Evolutionary conservation across 148 eudicot species (phyloP).

Genomic region (Mesembryanthemum crystallinum): DNA sequence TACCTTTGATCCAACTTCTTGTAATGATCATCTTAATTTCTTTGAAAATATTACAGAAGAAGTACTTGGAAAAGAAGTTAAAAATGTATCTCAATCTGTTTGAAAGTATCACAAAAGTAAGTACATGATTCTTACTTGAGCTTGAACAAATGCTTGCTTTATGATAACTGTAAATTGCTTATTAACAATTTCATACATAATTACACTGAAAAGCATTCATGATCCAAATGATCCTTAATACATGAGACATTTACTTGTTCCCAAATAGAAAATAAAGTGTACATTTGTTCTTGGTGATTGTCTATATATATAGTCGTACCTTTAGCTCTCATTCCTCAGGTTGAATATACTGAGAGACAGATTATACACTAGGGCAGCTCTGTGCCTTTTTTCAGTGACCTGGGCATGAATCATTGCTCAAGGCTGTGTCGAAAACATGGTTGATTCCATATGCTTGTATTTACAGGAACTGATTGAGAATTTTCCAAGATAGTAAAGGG

Average conservation of each 20-base stretch:
- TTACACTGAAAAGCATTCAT: not conserved
- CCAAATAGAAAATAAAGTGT: no score
- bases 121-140: no score
- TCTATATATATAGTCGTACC: not conserved
- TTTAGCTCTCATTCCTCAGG: slow-evolving; percentile 9
- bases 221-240: not conserved
- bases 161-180: not conserved
- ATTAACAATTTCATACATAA: not conserved
- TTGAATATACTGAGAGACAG: no score
- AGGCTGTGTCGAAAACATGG: not conserved
- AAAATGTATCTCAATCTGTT: no score
- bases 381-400: not conserved
- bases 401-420: slow-evolving; percentile 12
- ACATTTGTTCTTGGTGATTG: not conserved
- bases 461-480: not conserved
- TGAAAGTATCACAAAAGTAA: no score
- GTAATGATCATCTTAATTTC: no score
- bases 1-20: no score
- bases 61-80: no score
- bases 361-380: not conserved
- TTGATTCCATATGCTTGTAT: not conserved
- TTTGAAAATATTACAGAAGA: no score
- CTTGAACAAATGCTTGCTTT: no score
- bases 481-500: not conserved
- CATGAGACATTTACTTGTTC: not conserved